These are phyloP conservation scores for Penicillium sp. DNA, from an alignment of 2,329 filamentous ascomycete species.

Conservation along the genomic window DNA sequence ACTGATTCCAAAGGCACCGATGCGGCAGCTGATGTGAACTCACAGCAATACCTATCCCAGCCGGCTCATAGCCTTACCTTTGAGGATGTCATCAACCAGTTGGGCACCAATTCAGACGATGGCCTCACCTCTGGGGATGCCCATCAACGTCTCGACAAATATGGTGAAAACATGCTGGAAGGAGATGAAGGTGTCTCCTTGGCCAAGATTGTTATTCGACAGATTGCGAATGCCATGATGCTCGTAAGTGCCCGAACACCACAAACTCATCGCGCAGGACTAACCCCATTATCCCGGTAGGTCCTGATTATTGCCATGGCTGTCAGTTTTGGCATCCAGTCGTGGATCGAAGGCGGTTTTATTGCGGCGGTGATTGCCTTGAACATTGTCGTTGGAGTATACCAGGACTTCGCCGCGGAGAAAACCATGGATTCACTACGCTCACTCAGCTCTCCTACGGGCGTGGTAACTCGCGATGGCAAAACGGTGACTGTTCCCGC, in stretches of 20 bases:
- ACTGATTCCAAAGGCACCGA: constrained; percentile 12
- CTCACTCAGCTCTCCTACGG: constrained; percentile 57
- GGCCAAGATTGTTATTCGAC: constrained; percentile 65
- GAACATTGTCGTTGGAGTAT: constrained; percentile 59
- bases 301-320: constrained; percentile 76
- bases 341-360: constrained; percentile 60
- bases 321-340: constrained; percentile 55
- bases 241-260: constrained; percentile 48
- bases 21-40: constrained; percentile 34
- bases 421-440: constrained; percentile 61
- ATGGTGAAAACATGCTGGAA: constrained; percentile 64
- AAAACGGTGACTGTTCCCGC: constrained; percentile 54
- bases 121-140: constrained; percentile 58
- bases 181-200: constrained; percentile 63
- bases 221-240: constrained; percentile 68
- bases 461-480: constrained; percentile 58
- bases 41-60: constrained; percentile 51
- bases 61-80: constrained; percentile 63
- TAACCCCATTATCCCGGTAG: constrained; percentile 41
- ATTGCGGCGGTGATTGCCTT: constrained; percentile 58
- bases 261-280: neutral
- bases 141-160: constrained; percentile 53
- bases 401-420: constrained; percentile 60
- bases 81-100: constrained; percentile 53
- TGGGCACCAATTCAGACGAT: constrained; percentile 55